These are phyloP conservation scores for Xylaria hypoxylon DNA, from an alignment of 2,329 filamentous ascomycete species.

Conservation along the genomic window DNA sequence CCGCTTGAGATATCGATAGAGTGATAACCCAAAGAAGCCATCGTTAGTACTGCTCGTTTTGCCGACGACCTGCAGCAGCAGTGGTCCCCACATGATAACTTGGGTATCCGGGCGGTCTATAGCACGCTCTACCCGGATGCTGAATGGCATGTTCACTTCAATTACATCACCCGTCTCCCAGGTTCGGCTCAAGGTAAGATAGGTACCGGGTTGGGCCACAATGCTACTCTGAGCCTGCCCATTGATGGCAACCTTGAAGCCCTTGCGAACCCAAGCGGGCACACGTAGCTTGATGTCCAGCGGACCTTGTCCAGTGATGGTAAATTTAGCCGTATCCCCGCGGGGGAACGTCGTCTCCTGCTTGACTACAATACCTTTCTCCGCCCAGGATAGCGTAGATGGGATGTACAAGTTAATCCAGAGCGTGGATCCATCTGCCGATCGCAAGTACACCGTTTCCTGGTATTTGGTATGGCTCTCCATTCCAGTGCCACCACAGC, in stretches of 20 bases:
- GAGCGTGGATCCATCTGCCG: slow-evolving; percentile 49
- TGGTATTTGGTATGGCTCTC: slow-evolving; percentile 53
- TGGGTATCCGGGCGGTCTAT: slow-evolving; percentile 51
- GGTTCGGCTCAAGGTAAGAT: slow-evolving; percentile 48
- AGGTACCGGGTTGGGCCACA: slow-evolving; percentile 44
- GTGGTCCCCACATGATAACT: slow-evolving; percentile 50
- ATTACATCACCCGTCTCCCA: slow-evolving; percentile 49
- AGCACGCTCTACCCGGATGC: slow-evolving; percentile 48
- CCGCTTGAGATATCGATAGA: slow-evolving; percentile 49
- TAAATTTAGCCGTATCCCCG: slow-evolving; percentile 45
- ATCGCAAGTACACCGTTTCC: slow-evolving; percentile 51
- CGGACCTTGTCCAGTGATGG: slow-evolving; percentile 45
- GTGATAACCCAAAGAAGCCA: slow-evolving; percentile 47
- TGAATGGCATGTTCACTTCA: slow-evolving; percentile 50
- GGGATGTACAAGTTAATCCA: slow-evolving; percentile 52
- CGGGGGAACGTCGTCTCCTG: slow-evolving; percentile 51
- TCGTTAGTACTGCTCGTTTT: slow-evolving; percentile 40
- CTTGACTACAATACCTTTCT: slow-evolving; percentile 46
- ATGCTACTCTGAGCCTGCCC: slow-evolving; percentile 39
- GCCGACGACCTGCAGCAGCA: slow-evolving; percentile 49
- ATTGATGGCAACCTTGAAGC: slow-evolving; percentile 48
- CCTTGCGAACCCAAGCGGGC: slow-evolving; percentile 47
- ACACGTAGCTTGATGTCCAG: slow-evolving; percentile 51
- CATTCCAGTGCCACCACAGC: slow-evolving; percentile 51
- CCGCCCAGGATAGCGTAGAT: slow-evolving; percentile 48